Conservation (phyloP, 768 basidiomycete genomes). For the Mycena pura region DNA sequence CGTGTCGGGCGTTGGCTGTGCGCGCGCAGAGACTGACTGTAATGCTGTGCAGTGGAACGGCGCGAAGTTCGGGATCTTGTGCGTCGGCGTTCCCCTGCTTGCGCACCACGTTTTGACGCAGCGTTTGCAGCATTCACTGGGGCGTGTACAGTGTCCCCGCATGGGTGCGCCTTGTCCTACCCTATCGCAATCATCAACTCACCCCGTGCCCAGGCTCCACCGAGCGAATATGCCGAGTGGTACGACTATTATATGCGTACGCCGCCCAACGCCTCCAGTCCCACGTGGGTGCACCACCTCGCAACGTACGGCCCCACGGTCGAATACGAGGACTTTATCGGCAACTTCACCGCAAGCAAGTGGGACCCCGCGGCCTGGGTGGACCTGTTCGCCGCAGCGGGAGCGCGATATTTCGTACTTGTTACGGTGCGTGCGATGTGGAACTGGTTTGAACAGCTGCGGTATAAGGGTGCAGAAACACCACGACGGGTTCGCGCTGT, state of each 20-base stretch:
- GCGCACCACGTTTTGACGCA: no score
- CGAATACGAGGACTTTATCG: slow-evolving; percentile 65
- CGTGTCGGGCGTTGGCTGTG: slow-evolving; percentile 10
- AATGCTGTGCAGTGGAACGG: slow-evolving; percentile 48
- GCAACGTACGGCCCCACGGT: slow-evolving; percentile 53
- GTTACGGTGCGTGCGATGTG: slow-evolving; percentile 50
- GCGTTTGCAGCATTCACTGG: slow-evolving; percentile 58
- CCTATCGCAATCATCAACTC: background rate
- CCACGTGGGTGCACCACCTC: slow-evolving; percentile 56
- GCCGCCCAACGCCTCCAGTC: slow-evolving; percentile 39
- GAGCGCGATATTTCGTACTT: slow-evolving; percentile 69
- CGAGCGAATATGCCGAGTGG: slow-evolving; percentile 58
- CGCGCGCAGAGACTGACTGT: background rate
- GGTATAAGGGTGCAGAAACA: slow-evolving; percentile 51
- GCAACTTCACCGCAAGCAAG: slow-evolving; percentile 55
- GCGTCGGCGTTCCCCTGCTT: no score
- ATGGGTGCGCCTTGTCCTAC: slow-evolving; percentile 36
- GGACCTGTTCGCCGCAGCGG: slow-evolving; percentile 57
- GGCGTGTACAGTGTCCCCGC: slow-evolving; percentile 56
- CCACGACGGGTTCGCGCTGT: slow-evolving; percentile 64
- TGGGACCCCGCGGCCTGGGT: slow-evolving; percentile 63
- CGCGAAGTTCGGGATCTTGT: slow-evolving; percentile 66
- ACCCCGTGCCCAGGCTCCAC: slow-evolving; percentile 40
- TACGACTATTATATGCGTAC: slow-evolving; percentile 52
- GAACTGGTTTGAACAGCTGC: background rate